phyloP scores from a whole-genome alignment of 805 yeast species.

The Yarrowia hollandica region DNA sequence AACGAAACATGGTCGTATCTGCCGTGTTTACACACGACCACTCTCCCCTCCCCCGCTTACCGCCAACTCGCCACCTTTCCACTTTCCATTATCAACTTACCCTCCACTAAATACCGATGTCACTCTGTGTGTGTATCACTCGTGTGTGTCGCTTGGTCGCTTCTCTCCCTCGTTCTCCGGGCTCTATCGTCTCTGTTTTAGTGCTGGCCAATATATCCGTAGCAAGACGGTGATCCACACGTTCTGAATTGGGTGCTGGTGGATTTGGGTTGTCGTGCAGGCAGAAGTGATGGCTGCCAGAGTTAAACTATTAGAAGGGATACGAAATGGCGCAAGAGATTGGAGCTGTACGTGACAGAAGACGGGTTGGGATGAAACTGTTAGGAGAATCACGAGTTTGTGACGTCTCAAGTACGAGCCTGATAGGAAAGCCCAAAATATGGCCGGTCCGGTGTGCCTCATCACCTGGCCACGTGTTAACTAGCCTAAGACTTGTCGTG shows the following conservation, averaged over 20 bases:
- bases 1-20: no score
- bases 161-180: background rate
- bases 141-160: background rate
- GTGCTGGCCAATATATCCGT: background rate
- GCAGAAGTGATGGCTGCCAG: conserved; percentile 10
- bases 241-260: conserved; percentile 20
- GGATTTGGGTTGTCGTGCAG: conserved; percentile 25
- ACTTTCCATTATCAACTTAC: conserved; percentile 10
- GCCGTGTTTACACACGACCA: no score
- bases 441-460: background rate
- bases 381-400: no score
- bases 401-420: no score
- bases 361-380: no score
- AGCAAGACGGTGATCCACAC: conserved; percentile 22
- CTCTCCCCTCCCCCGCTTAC: background rate
- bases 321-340: conserved; percentile 23
- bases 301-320: conserved; percentile 26
- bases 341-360: background rate
- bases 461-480: background rate
- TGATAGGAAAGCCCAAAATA: no score
- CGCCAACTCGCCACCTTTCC: background rate
- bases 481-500: background rate
- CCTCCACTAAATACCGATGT: conserved; percentile 17
- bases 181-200: background rate
- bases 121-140: conserved; percentile 3